Percentiles rank a stretch among this genome's conserved stretches.
phyloP scores from a whole-genome alignment of 1,139 yeast species.

The Magnusiomyces magnusii region DNA sequence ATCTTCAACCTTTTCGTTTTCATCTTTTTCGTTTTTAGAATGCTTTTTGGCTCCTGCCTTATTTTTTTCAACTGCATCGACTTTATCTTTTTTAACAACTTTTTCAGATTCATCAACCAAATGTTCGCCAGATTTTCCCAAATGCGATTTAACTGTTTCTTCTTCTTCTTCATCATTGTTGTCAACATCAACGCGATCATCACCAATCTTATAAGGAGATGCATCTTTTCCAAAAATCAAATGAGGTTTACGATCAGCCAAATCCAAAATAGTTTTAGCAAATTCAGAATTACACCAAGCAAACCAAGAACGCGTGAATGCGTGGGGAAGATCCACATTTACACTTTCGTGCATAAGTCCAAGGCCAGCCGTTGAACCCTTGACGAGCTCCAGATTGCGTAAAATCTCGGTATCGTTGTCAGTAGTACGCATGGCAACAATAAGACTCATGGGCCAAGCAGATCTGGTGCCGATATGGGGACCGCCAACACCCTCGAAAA shows the following conservation, averaged over 20 bases:
- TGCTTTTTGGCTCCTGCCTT: neutral
- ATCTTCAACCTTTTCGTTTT: neutral
- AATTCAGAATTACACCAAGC: conserved; percentile 94
- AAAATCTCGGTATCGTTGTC: conserved; percentile 63
- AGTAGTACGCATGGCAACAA: conserved; percentile 66
- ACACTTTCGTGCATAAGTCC: conserved; percentile 86
- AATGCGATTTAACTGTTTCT: too few relatives aligned
- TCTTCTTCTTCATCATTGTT: too few relatives aligned
- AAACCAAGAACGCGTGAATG: conserved; percentile 72
- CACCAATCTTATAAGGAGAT: neutral
- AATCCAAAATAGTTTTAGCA: conserved; percentile 70
- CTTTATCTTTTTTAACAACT: too few relatives aligned
- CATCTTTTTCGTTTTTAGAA: neutral
- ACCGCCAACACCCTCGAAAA: conserved; percentile 77
- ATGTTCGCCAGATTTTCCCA: too few relatives aligned
- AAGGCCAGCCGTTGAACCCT: conserved; percentile 58
- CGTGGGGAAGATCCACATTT: conserved; percentile 46
- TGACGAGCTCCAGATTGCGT: conserved; percentile 43
- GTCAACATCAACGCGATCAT: too few relatives aligned
- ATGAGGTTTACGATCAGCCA: conserved; percentile 69
- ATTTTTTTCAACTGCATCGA: too few relatives aligned
- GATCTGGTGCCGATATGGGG: conserved; percentile 76
- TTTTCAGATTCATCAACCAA: too few relatives aligned
- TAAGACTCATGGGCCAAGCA: conserved; percentile 89
- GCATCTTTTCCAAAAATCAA: conserved; percentile 45